Percentiles rank a stretch among this genome's conserved stretches.
phyloP scores from a whole-genome alignment of 1,284 basidiomycete genomes.

The Inonotus obliquus region DNA sequence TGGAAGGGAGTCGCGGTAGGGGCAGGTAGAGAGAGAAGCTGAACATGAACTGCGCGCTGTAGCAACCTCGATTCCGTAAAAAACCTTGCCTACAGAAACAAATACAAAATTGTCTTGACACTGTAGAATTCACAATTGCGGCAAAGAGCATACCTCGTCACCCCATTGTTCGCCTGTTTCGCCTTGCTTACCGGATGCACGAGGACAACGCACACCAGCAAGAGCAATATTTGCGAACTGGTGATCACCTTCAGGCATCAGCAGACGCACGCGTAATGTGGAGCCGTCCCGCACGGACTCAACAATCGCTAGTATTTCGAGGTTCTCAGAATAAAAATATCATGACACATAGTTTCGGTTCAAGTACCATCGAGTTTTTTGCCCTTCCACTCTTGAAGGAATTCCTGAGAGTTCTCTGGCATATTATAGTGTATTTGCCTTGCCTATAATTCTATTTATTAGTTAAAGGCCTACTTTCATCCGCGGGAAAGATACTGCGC shows the following conservation, averaged over 20 bases:
- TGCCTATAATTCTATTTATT: conserved; percentile 41
- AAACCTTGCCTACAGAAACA: conserved; percentile 73
- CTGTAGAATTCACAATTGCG: conserved; percentile 2
- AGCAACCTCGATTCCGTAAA: conserved; percentile 92
- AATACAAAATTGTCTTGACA: conserved; percentile 19
- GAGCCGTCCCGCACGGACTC: conserved; percentile 94
- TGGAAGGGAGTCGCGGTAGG: conserved; percentile 81
- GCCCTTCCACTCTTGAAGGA: conserved; percentile 89
- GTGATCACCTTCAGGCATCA: conserved; percentile 86
- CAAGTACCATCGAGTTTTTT: conserved; percentile 78
- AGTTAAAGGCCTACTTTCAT: conserved; percentile 17
- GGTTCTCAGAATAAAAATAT: conserved; percentile 4
- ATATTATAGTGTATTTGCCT: conserved; percentile 79
- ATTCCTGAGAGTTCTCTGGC: conserved; percentile 86
- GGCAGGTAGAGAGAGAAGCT: conserved; percentile 83
- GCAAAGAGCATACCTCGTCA: conserved; percentile 62
- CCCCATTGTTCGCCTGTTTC: conserved; percentile 78
- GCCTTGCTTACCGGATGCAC: conserved; percentile 66
- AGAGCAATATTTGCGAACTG: conserved; percentile 82
- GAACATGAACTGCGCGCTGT: conserved; percentile 84
- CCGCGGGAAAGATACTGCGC: conserved; percentile 21
- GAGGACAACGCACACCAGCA: conserved; percentile 82
- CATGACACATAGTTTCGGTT: background rate
- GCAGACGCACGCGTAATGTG: conserved; percentile 82
- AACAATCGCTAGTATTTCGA: conserved; percentile 62